Conservation (phyloP, 257 asterid species). For the Leptodermis oblonga region DNA sequence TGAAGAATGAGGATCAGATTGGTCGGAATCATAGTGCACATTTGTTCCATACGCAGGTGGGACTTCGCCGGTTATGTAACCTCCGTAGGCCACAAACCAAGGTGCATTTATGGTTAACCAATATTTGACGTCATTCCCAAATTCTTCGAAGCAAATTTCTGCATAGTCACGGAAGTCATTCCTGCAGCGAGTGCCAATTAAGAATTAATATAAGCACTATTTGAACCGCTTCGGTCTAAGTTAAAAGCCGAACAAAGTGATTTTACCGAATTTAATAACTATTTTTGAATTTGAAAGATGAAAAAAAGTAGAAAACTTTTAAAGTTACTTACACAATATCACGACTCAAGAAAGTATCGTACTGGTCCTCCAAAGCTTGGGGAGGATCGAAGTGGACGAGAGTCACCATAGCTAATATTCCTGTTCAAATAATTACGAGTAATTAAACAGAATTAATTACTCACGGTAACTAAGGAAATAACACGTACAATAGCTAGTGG, state of each 20-base stretch:
- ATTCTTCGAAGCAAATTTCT: slow-evolving; percentile 10
- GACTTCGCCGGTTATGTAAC: background rate
- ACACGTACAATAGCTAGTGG: background rate
- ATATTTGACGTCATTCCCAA: slow-evolving; percentile 3
- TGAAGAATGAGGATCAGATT: background rate
- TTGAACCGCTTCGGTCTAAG: too few relatives aligned
- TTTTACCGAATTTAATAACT: too few relatives aligned
- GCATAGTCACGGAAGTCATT: slow-evolving; percentile 11
- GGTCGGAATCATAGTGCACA: background rate
- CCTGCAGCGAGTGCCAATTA: too few relatives aligned
- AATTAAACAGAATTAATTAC: background rate
- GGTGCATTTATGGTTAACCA: slow-evolving; percentile 18
- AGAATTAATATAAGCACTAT: too few relatives aligned
- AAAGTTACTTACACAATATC: slow-evolving; percentile 13
- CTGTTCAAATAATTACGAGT: background rate
- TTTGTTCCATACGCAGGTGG: background rate
- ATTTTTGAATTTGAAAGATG: too few relatives aligned
- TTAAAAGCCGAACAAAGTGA: too few relatives aligned
- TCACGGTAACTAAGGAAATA: background rate
- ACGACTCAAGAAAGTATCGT: slow-evolving; percentile 7
- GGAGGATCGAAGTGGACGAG: slow-evolving; percentile 17
- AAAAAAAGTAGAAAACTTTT: too few relatives aligned
- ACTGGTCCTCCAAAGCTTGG: slow-evolving; percentile 14
- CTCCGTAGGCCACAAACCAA: background rate
- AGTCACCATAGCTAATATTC: slow-evolving; percentile 10